Percentiles rank a stretch among this genome's conserved stretches.
Evolutionary conservation across 345 rosid species (phyloP).

Genomic region (Populus davidiana): DNA sequence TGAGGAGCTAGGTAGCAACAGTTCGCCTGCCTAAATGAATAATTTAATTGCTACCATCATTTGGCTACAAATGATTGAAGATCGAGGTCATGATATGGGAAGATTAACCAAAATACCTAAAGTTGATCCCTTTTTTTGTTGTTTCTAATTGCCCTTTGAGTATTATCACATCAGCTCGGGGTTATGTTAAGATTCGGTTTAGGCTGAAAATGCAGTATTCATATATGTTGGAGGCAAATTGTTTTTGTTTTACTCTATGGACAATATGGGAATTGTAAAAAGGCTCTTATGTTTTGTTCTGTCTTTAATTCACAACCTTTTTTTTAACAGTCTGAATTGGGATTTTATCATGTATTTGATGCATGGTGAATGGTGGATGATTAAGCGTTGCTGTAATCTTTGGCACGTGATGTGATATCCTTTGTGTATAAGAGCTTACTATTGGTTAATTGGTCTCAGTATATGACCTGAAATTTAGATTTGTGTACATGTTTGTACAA

Average conservation of each 20-base stretch:
- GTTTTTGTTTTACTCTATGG: background rate
- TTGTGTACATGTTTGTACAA: background rate
- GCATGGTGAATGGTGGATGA: background rate
- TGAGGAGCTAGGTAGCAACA: no score
- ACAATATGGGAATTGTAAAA: background rate
- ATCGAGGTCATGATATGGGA: no score
- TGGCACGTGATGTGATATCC: background rate
- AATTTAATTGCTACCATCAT: background rate
- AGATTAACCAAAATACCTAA: no score
- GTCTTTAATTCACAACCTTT: background rate
- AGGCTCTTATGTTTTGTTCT: background rate
- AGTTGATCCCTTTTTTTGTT: no score
- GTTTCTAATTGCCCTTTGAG: no score
- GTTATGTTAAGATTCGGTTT: no score
- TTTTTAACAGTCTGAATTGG: no score
- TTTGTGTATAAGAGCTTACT: background rate
- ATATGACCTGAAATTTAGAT: background rate
- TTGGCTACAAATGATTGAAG: no score
- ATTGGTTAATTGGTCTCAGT: background rate
- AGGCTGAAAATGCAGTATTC: no score
- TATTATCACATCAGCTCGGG: no score
- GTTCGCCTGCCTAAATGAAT: background rate
- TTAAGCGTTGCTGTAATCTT: background rate
- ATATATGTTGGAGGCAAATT: no score
- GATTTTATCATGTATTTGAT: background rate